These are phyloP conservation scores for Leptographium procerum DNA, from an alignment of 2,329 filamentous ascomycete genomes.

Conservation along the genomic window DNA sequence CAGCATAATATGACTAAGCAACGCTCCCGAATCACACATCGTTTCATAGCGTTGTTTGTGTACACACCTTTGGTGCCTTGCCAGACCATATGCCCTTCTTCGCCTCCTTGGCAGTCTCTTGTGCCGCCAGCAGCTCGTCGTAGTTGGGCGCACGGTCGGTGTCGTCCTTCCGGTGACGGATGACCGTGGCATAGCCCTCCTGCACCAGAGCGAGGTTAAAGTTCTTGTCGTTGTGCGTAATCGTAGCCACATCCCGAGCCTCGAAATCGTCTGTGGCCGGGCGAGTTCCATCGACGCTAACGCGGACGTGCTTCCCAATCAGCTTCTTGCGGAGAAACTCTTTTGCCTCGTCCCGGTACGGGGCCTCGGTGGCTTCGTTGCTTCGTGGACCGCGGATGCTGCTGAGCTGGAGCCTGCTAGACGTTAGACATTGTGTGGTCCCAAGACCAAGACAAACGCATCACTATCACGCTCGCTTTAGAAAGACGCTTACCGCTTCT, in stretches of 20 bases:
- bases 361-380: slow-evolving; percentile 73
- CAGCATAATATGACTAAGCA: background rate
- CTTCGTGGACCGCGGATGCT: slow-evolving; percentile 89
- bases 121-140: slow-evolving; percentile 72
- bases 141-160: slow-evolving; percentile 90
- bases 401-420: slow-evolving; percentile 59
- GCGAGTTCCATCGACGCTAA: slow-evolving; percentile 82
- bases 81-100: slow-evolving; percentile 92
- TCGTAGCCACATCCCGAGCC: slow-evolving; percentile 85
- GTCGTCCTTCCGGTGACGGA: slow-evolving; percentile 89
- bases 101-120: slow-evolving; percentile 73
- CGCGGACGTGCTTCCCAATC: slow-evolving; percentile 90
- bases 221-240: slow-evolving; percentile 76
- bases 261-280: slow-evolving; percentile 84
- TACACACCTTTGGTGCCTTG: slow-evolving; percentile 59
- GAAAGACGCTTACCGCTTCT: slow-evolving; percentile 49
- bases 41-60: background rate
- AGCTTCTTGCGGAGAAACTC: slow-evolving; percentile 88
- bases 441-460: background rate
- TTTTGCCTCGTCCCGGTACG: slow-evolving; percentile 87
- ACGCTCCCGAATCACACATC: background rate
- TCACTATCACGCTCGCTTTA: background rate
- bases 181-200: slow-evolving; percentile 85
- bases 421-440: background rate
- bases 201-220: slow-evolving; percentile 77